These are phyloP conservation scores for Globisporangium yorkense DNA, from an alignment of 352 stramenopile genomes.

Conservation along the genomic window DNA sequence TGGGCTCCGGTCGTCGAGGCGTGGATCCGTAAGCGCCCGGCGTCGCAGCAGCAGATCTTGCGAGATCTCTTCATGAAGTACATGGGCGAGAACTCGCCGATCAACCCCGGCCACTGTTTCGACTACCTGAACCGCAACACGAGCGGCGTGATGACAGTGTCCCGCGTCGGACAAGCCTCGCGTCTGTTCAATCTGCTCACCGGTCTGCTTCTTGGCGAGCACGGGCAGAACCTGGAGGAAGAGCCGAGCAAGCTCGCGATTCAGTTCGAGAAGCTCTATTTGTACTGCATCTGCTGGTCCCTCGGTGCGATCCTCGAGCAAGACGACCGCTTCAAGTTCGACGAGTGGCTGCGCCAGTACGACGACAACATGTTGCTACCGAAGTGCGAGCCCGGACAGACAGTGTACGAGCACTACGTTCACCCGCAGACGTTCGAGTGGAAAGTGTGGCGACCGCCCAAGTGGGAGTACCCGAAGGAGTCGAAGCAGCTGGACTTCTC, in stretches of 20 bases:
- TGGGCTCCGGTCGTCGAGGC: conserved; percentile 95
- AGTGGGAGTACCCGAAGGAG: conserved; percentile 94
- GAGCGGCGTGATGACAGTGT: conserved; percentile 91
- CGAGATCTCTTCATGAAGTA: conserved; percentile 94
- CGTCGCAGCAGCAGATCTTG: conserved; percentile 86
- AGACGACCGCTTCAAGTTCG: conserved; percentile 95
- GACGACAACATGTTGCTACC: conserved; percentile 91
- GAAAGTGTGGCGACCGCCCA: conserved; percentile 92
- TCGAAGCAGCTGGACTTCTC: conserved; percentile 95
- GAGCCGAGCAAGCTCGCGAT: conserved; percentile 63
- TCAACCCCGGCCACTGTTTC: conserved; percentile 94
- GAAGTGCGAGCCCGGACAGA: conserved; percentile 85
- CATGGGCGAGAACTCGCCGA: conserved; percentile 92
- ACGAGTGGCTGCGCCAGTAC: conserved; percentile 92
- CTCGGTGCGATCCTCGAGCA: conserved; percentile 94
- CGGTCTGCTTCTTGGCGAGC: conserved; percentile 85
- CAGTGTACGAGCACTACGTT: conserved; percentile 93
- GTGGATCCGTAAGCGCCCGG: conserved; percentile 92
- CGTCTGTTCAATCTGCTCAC: conserved; percentile 86
- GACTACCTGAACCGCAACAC: conserved; percentile 95
- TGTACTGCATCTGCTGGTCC: conserved; percentile 97
- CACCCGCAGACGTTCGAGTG: conserved; percentile 91
- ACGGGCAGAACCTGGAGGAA: conserved; percentile 59
- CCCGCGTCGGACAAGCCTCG: conserved; percentile 84
- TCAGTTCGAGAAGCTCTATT: conserved; percentile 93